Evolutionary conservation across 2,329 filamentous ascomycete species (phyloP).

Genomic region (Pseudopithomyces maydicus): DNA sequence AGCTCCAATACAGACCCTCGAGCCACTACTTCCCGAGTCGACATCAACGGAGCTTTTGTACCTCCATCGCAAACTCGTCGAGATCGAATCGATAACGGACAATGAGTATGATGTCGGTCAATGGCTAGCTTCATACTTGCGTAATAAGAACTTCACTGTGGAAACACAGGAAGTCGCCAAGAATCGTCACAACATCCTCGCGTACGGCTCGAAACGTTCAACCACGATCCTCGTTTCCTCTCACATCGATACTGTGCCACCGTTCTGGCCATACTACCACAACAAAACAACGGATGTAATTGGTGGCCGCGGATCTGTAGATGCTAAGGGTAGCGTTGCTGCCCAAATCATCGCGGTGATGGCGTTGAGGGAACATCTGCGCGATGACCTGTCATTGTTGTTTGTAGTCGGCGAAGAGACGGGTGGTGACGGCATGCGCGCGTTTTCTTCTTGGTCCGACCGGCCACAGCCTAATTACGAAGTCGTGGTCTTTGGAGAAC

Average conservation of each 20-base stretch:
- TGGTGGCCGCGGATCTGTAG: conserved; percentile 75
- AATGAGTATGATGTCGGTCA: conserved; percentile 71
- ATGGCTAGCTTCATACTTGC: conserved; percentile 72
- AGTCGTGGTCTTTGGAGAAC: conserved; percentile 88
- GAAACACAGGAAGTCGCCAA: conserved; percentile 60
- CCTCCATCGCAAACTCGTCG: conserved; percentile 76
- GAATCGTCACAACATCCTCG: conserved; percentile 76
- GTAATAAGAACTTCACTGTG: conserved; percentile 64
- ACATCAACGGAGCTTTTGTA: conserved; percentile 61
- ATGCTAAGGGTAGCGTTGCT: conserved; percentile 64
- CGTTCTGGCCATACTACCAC: conserved; percentile 70
- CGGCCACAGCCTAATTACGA: conserved; percentile 54
- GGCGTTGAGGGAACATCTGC: conserved; percentile 51
- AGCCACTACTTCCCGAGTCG: conserved; percentile 22
- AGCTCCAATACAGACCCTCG: conserved; percentile 4
- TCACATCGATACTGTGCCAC: conserved; percentile 78
- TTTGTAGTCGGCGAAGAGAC: conserved; percentile 83
- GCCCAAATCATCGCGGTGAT: conserved; percentile 73
- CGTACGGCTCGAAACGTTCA: conserved; percentile 60
- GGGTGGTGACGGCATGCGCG: conserved; percentile 78
- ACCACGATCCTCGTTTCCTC: conserved; percentile 72
- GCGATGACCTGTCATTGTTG: conserved; percentile 57
- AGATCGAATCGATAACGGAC: conserved; percentile 72
- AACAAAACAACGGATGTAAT: conserved; percentile 59
- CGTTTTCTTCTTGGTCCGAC: conserved; percentile 42